These are phyloP conservation scores for Cyclostephanos tholiformis DNA, from an alignment of 108 stramenopile genomes.

Conservation along the genomic window DNA sequence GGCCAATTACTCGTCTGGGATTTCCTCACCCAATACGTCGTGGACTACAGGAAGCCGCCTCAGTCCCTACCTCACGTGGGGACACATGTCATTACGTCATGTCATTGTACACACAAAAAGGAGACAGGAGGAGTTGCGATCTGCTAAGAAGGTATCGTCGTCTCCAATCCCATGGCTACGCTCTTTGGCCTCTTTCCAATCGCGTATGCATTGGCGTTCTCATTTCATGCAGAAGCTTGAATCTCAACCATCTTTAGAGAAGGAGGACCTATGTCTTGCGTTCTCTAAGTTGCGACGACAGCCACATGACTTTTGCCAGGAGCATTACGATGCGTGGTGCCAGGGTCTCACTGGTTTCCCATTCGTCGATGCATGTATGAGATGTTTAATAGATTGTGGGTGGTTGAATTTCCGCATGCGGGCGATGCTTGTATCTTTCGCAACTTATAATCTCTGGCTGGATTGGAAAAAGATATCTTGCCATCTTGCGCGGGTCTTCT, in stretches of 20 bases:
- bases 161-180: constrained; percentile 50
- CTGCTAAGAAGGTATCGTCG: constrained; percentile 34
- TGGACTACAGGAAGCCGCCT: constrained; percentile 73
- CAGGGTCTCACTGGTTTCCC: constrained; percentile 67
- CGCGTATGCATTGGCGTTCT: constrained; percentile 70
- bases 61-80: constrained; percentile 71
- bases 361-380: constrained; percentile 78
- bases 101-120: constrained; percentile 45
- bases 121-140: constrained; percentile 51
- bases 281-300: constrained; percentile 67
- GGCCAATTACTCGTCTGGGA: constrained; percentile 55
- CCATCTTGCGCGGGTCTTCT: constrained; percentile 64
- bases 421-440: constrained; percentile 79
- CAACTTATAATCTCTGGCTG: constrained; percentile 75
- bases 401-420: constrained; percentile 82
- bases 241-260: constrained; percentile 61
- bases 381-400: constrained; percentile 63
- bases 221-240: constrained; percentile 81
- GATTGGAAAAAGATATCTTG: constrained; percentile 72
- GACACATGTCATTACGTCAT: constrained; percentile 58
- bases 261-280: constrained; percentile 53
- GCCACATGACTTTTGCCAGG: constrained; percentile 61
- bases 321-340: constrained; percentile 60
- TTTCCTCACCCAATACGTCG: constrained; percentile 69
- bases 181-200: constrained; percentile 70